Base-by-base conservation (phyloP, 1,284 basidiomycete genomes). In the Sanghuangporus baumii region DNA sequence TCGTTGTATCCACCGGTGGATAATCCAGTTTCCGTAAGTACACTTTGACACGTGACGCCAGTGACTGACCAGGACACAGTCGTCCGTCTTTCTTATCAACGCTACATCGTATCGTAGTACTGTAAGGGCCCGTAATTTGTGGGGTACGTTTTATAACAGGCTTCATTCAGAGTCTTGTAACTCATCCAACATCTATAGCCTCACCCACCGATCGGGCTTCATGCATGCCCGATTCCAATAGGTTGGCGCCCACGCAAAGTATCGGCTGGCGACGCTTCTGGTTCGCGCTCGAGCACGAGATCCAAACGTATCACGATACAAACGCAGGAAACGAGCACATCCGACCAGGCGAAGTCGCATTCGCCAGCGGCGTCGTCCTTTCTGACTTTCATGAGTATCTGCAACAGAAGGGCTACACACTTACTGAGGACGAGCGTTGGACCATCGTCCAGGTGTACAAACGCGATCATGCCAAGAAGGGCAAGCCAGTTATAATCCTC, bases 231-330 rank as follows among this genome's bases (percentile, higher is more conserved):
- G 31, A 37, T 23, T 16, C 38, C 31, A 26, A 4, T 31, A 3
- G 0, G 2, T 5, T 4, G 26, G 3, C 57, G 2, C 26, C 57
- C 34, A 16, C 57, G 7, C n/a, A 14, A 9, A 41, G 56, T 56
- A 11, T 61, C 14, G 31, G 51, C 31, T 61, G 60, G 60, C 38
- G 47, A 12, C 37, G 60, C 9, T 61, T 47, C 52, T 61, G 60
- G 60, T 55, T 55, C 51, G 16, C 40, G n/a, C 34, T 61, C 7
- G 34, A 47, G 20, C 54, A 55, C 38, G 52, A 36, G 8, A 26
- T 55, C 31, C 51, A 61, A 47, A 43, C 34, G n/a, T 61, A 61
- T 26, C 52, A 55, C n/a, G 31, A 36, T 18, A 26, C 18, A 6
- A 46, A 46, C n/a, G 7, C 23, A n/a, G 34, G 26, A 12, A n/a